Evolutionary conservation across 257 asterid genomes (phyloP), one percentile per base, ranked within the genome.

Genomic region (Solanum pimpinellifolium): DNA sequence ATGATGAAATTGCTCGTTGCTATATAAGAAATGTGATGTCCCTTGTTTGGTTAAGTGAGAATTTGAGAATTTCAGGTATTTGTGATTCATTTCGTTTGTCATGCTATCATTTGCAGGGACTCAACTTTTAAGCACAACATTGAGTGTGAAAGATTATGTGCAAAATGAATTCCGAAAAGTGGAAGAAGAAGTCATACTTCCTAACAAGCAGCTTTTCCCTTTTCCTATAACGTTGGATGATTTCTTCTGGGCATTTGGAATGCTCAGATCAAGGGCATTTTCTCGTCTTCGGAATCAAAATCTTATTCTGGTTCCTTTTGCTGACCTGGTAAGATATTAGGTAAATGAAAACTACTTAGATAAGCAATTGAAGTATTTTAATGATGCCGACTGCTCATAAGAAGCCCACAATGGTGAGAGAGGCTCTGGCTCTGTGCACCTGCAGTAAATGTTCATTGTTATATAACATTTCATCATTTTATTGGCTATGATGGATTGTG

Each of bases 201-300:
- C 97, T 60, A 97, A 96, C 93, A 92, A 93, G 94, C 80, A 91
- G 91, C 95, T 97, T 39, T 97, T 97, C 92, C 98, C 98, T 65
- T 93, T 88, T 66, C 76, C 96, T 11, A 69, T 95, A 75, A 93
- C 99, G 68, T 27, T 91, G 92, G 97, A 97, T 65, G 98, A 95
- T 90, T 97, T 97, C 94, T 91, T 94, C 44, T 97, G 99, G 99
- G 99, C 97, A 90, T 97, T 97, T 91, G 99, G 98, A 68, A 93
- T 97, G 46, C 97, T 97, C 76, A 93, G 99, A 93, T 95, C 99
- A 44, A 93, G 98, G 91, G 99, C 99, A 7, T 97, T 96, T 91
- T 94, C 99, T 9, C 93, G 96, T 60, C 94, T 93, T 76, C 97
- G 96, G 37, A 96, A 95, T 86, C 98, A 95, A 86, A 97, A 92